Evolutionary conservation across 371 early-diverging fungal genomes (phyloP).

Genomic region (Basidiobolus meristosporus): DNA sequence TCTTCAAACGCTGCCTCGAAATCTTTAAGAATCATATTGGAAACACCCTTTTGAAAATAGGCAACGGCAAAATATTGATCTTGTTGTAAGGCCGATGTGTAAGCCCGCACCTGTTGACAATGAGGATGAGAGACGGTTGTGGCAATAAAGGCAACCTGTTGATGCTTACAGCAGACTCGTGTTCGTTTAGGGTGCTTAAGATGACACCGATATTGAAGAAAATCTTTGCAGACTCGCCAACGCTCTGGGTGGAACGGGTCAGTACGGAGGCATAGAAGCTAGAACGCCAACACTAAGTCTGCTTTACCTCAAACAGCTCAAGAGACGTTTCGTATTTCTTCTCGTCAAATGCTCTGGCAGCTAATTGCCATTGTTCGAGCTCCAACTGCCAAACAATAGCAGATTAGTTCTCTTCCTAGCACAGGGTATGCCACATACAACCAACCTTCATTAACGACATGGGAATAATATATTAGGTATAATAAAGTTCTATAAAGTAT

Average conservation of each 20-base stretch:
- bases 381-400: too few relatives aligned
- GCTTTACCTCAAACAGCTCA: slow-evolving; percentile 33
- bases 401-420: too few relatives aligned
- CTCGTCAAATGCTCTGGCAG: slow-evolving; percentile 39
- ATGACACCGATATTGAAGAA: slow-evolving; percentile 87
- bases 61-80: slow-evolving; percentile 84
- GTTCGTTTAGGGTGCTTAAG: slow-evolving; percentile 45
- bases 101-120: slow-evolving; percentile 20
- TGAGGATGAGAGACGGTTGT: too few relatives aligned
- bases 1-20: slow-evolving; percentile 26
- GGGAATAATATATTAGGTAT: too few relatives aligned
- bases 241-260: slow-evolving; percentile 26
- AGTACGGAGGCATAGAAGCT: neutral
- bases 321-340: slow-evolving; percentile 40
- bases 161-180: slow-evolving; percentile 60
- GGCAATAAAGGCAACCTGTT: neutral
- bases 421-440: too few relatives aligned
- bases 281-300: neutral
- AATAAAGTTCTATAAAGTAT: too few relatives aligned
- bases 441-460: too few relatives aligned
- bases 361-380: slow-evolving; percentile 57
- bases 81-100: slow-evolving; percentile 45
- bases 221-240: slow-evolving; percentile 82
- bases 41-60: slow-evolving; percentile 78
- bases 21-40: slow-evolving; percentile 57